These are phyloP conservation scores for Rhizopogon vesiculosus DNA, from an alignment of 768 basidiomycete genomes.

Conservation along the genomic window DNA sequence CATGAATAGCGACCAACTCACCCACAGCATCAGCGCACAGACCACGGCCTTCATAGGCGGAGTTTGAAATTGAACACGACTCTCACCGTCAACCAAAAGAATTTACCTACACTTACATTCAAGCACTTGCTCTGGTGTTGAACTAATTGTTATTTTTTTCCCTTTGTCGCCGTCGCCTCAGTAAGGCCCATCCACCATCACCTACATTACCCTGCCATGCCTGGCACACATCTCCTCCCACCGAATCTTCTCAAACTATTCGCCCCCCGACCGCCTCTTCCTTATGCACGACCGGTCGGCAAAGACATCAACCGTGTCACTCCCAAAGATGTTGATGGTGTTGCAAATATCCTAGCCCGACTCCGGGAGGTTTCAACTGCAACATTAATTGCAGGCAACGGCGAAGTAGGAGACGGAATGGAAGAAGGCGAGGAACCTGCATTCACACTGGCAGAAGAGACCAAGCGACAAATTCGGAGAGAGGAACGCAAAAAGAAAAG, in stretches of 20 bases:
- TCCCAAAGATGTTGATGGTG: slow-evolving; percentile 66
- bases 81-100: slow-evolving; percentile 7
- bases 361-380: slow-evolving; percentile 78
- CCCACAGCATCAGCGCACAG: slow-evolving; percentile 6
- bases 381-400: slow-evolving; percentile 51
- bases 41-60: slow-evolving; percentile 14
- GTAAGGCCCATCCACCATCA: background rate
- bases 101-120: background rate
- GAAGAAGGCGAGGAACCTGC: slow-evolving; percentile 83
- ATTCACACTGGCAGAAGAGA: slow-evolving; percentile 80
- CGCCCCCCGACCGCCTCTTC: slow-evolving; percentile 86
- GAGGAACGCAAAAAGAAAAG: slow-evolving; percentile 77
- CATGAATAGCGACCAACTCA: slow-evolving; percentile 4
- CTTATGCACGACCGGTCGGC: slow-evolving; percentile 82
- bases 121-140: background rate
- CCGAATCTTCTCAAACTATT: slow-evolving; percentile 97
- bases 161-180: background rate
- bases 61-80: slow-evolving; percentile 22
- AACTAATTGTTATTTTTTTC: background rate
- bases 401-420: slow-evolving; percentile 50
- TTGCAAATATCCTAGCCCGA: slow-evolving; percentile 67
- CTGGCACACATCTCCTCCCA: slow-evolving; percentile 85
- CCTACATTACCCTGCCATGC: slow-evolving; percentile 26
- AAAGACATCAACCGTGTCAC: slow-evolving; percentile 74
- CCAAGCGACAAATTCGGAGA: slow-evolving; percentile 68